Base-by-base conservation (phyloP, 768 basidiomycete species). In the Guyanaporus albipodus region DNA sequence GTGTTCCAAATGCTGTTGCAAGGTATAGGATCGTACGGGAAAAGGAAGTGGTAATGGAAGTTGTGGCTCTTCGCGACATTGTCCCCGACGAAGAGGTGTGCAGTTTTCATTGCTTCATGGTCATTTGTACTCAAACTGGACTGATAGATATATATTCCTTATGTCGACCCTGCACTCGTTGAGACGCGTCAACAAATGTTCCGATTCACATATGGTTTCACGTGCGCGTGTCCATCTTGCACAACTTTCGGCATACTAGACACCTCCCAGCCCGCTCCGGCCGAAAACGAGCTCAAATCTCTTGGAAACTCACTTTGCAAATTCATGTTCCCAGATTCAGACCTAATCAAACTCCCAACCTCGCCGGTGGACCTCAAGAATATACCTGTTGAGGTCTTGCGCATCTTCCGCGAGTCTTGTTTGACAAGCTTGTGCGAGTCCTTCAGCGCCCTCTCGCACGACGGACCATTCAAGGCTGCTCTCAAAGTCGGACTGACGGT, bases 91-190 rank as follows among this genome's bases (percentile, higher is more conserved):
- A 88, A 65, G 86, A 91, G 79, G 89, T 88, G 49, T 6, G 50
- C 38, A 3, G n/a, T 3, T 10, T 31, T 31, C 12, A 4, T 15
- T 10, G 18, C 41, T 29, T 19, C 28, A 21, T 8, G 28, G 18
- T 10, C 29, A 4, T 26, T 8, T 14, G 19, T 19, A 2, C 40
- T 55, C 15, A 33, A 31, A 8, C 18, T 17, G 12, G 22, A 12
- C 37, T 26, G n/a, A 15, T 32, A 91, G 89, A 76, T 90, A 42
- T 82, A 75, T 39, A 70, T 91, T 34, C 78, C 88, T 3, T 91
- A 91, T 56, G 62, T 89, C 31, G 89, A 91, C 57, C 87, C 87
- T 11, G 89, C 86, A 8, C 71, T 89, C 6, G 58, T 78, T 19
- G 74, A 83, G 55, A 72, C 77, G 9, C 79, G 85, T 4, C 72